phyloP scores from a whole-genome alignment of 2,329 filamentous ascomycete genomes.

The Penicillium sp. region DNA sequence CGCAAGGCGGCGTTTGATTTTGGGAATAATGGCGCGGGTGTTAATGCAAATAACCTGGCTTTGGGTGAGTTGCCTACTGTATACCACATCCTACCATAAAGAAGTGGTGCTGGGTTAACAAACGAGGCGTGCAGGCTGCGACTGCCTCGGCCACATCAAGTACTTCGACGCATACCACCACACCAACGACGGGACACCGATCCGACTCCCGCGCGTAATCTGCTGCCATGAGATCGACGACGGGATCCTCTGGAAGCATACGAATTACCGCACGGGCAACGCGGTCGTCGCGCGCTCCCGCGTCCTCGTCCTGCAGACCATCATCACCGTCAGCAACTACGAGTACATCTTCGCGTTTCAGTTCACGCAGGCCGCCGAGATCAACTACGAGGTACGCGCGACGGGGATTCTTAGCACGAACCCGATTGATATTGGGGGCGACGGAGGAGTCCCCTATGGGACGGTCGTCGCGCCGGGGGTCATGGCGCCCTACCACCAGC shows the following conservation, averaged over 20 bases:
- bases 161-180: conserved; percentile 42
- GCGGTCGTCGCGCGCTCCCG: conserved; percentile 40
- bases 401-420: conserved; percentile 53
- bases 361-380: conserved; percentile 47
- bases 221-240: conserved; percentile 49
- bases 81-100: too few relatives aligned
- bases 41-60: conserved; percentile 49
- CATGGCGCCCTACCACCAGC: conserved; percentile 51
- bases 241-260: conserved; percentile 49
- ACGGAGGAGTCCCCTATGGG: conserved; percentile 33
- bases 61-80: neutral
- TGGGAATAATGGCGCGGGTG: conserved; percentile 49
- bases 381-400: conserved; percentile 50
- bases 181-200: too few relatives aligned
- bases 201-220: conserved; percentile 29
- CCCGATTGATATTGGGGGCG: conserved; percentile 34
- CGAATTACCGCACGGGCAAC: conserved; percentile 36
- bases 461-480: conserved; percentile 49
- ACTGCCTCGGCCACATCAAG: conserved; percentile 51
- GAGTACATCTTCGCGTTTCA: conserved; percentile 52
- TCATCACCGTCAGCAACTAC: conserved; percentile 51
- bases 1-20: conserved; percentile 53
- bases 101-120: too few relatives aligned
- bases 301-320: conserved; percentile 43
- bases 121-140: conserved; percentile 38